These are phyloP conservation scores for Neofusicoccum laricinum DNA, from an alignment of 2,329 filamentous ascomycete genomes.

Conservation along the genomic window DNA sequence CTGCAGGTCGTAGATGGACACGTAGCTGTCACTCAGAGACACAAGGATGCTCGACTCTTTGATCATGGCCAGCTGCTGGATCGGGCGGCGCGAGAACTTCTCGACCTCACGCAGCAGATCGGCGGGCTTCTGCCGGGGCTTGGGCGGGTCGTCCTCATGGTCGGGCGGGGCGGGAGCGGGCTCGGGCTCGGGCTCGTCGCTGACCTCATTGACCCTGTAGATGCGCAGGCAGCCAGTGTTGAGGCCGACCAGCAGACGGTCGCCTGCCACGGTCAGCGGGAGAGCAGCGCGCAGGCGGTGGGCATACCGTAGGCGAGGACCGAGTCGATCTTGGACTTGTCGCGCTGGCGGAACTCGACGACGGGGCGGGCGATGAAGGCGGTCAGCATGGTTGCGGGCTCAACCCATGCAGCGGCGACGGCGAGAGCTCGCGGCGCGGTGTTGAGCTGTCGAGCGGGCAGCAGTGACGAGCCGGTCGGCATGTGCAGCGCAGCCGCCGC, in stretches of 20 bases:
- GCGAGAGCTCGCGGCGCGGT: neutral
- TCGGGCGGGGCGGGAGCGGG: slow-evolving; percentile 33
- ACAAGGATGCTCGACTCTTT: slow-evolving; percentile 92
- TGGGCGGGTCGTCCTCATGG: slow-evolving; percentile 38
- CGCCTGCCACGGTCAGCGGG: slow-evolving; percentile 53
- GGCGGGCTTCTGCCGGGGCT: slow-evolving; percentile 51
- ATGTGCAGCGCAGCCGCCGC: neutral
- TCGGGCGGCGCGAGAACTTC: slow-evolving; percentile 83
- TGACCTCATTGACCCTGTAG: slow-evolving; percentile 79
- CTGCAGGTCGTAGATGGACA: slow-evolving; percentile 86
- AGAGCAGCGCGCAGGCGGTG: neutral
- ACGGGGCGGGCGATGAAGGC: slow-evolving; percentile 95
- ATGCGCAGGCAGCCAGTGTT: slow-evolving; percentile 86
- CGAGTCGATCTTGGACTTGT: slow-evolving; percentile 96
- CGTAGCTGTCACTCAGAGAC: slow-evolving; percentile 83
- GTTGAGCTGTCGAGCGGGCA: neutral
- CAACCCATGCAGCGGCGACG: neutral
- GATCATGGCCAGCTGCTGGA: slow-evolving; percentile 92
- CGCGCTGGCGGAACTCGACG: slow-evolving; percentile 91
- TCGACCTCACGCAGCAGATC: slow-evolving; percentile 90
- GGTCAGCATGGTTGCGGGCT: slow-evolving; percentile 69
- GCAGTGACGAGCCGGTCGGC: slow-evolving; percentile 6
- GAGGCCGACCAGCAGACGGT: slow-evolving; percentile 86
- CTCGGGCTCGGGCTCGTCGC: slow-evolving; percentile 41
- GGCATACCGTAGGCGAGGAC: slow-evolving; percentile 79